These are phyloP conservation scores for Fusarium xyrophilum DNA, from an alignment of 2,329 filamentous ascomycete species.

Conservation along the genomic window DNA sequence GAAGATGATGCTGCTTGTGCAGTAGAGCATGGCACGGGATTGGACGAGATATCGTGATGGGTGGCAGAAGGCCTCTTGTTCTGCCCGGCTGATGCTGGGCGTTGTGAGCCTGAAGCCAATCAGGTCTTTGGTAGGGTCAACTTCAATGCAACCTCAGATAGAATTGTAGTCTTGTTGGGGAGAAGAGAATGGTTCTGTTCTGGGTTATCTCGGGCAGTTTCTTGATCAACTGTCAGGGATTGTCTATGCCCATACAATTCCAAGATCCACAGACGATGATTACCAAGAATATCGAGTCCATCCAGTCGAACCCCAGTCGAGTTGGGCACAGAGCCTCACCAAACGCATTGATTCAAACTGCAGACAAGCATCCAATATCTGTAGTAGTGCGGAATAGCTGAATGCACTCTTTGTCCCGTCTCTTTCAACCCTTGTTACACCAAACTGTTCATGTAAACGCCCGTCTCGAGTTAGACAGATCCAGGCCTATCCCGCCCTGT, in stretches of 20 bases:
- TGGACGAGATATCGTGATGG: constrained; percentile 25
- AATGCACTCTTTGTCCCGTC: constrained; percentile 9
- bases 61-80: constrained; percentile 34
- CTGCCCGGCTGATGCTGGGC: constrained; percentile 36
- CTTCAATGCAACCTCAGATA: constrained; percentile 20
- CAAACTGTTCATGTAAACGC: constrained; percentile 15
- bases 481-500: background rate
- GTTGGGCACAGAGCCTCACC: constrained; percentile 26
- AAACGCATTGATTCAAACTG: constrained; percentile 4
- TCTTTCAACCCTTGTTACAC: constrained; percentile 13
- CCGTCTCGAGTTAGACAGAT: constrained; percentile 8
- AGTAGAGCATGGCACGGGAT: constrained; percentile 26
- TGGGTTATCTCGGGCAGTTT: constrained; percentile 1
- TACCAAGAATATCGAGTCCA: background rate
- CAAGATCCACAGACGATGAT: constrained; percentile 16
- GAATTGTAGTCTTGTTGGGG: background rate
- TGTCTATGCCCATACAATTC: background rate
- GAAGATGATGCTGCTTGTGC: constrained; percentile 33
- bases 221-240: background rate
- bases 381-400: background rate
- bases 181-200: background rate
- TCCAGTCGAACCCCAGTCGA: background rate
- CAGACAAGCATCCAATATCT: background rate
- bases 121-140: constrained; percentile 7
- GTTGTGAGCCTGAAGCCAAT: constrained; percentile 15